These are phyloP conservation scores for Epichloe sp. DNA, from an alignment of 2,329 filamentous ascomycete species.

Conservation along the genomic window DNA sequence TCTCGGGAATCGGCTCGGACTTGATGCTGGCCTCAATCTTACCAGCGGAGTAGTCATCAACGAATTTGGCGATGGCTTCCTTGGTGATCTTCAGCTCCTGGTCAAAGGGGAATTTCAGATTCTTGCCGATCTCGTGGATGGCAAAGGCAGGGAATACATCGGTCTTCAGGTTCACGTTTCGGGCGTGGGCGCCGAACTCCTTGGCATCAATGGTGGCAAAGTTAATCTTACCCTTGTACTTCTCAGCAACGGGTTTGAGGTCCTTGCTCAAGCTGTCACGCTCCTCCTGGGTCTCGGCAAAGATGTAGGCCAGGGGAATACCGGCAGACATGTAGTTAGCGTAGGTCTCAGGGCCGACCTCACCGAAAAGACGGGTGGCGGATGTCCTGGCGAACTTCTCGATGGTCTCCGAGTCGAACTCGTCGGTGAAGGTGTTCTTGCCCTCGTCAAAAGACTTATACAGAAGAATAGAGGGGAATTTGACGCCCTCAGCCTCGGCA, in stretches of 20 bases:
- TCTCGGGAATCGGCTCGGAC: constrained; percentile 92
- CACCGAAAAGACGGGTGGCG: constrained; percentile 81
- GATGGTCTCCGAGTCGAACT: constrained; percentile 71
- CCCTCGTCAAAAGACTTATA: constrained; percentile 98
- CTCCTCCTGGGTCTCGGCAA: constrained; percentile 84
- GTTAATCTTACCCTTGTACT: constrained; percentile 90
- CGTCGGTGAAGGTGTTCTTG: constrained; percentile 67
- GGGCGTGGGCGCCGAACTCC: constrained; percentile 84
- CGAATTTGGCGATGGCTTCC: constrained; percentile 63
- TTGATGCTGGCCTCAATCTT: constrained; percentile 95
- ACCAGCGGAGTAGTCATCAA: constrained; percentile 71
- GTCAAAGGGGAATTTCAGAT: constrained; percentile 93
- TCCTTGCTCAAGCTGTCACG: constrained; percentile 62
- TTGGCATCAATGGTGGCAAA: constrained; percentile 96
- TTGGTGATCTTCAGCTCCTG: constrained; percentile 66
- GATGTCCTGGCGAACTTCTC: constrained; percentile 71
- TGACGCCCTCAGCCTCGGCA: constrained; percentile 82
- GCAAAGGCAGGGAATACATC: constrained; percentile 95
- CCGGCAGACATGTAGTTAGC: constrained; percentile 85
- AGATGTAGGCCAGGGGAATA: constrained; percentile 93
- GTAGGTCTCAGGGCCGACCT: constrained; percentile 96
- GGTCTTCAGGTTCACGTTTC: constrained; percentile 92
- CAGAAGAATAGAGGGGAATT: constrained; percentile 68
- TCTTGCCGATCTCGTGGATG: constrained; percentile 90
- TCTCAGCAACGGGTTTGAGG: constrained; percentile 77